phyloP scores from a whole-genome alignment of 257 asterid genomes.

The Paraleonurus japonicus region DNA sequence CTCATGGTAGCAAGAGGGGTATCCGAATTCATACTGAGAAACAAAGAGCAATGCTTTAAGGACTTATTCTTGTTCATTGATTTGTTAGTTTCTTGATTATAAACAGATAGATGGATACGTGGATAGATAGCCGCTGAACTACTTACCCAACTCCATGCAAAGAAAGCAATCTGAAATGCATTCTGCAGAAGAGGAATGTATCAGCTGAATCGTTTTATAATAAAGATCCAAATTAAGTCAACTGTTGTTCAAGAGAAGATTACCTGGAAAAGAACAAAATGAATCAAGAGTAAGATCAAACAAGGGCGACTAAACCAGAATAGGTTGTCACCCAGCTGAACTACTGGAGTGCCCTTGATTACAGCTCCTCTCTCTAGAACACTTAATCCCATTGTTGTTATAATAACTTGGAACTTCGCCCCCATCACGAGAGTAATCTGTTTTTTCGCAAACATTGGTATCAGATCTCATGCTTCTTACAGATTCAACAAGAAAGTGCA shows the following conservation, averaged over 20 bases:
- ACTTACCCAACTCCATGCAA: conserved; percentile 85
- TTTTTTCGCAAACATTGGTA: not conserved
- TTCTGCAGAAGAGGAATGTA: conserved; percentile 42
- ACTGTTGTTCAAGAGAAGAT: not conserved
- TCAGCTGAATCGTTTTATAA: not conserved
- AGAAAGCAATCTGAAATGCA: conserved; percentile 90
- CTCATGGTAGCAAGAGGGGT: conserved; percentile 19
- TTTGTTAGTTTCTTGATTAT: not conserved
- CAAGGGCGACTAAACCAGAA: conserved; percentile 77
- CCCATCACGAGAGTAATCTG: conserved; percentile 75
- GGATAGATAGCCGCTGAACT: not conserved
- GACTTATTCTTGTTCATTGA: not conserved
- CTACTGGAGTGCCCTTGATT: conserved; percentile 69
- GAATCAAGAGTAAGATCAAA: conserved; percentile 59
- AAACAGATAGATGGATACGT: not conserved
- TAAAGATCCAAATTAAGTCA: not conserved
- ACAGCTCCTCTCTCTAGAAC: conserved; percentile 73
- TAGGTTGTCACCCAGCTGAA: conserved; percentile 65
- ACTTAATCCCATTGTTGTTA: conserved; percentile 77
- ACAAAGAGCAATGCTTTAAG: not conserved
- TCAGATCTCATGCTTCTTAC: not conserved
- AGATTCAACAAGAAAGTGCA: not conserved
- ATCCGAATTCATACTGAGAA: conserved; percentile 17
- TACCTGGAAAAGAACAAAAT: conserved; percentile 78
- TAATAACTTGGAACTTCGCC: conserved; percentile 74